A percentile compares a stretch with the other conserved stretches of the same genome.
Conservation (phyloP, 1,139 yeast genomes). For the Geotrichum carabidarum region DNA sequence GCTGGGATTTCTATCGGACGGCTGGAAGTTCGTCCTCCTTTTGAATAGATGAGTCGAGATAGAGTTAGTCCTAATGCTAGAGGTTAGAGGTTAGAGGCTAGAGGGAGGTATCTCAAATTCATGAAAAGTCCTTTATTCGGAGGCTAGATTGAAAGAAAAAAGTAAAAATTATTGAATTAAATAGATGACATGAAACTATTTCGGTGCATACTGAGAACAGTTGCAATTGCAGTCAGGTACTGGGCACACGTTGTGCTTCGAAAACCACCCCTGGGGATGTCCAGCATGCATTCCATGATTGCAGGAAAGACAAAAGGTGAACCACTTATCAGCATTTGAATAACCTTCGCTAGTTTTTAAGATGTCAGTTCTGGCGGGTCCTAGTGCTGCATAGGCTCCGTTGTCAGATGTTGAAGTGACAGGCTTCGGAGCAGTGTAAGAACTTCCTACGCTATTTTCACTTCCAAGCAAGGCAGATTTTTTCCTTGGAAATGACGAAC, state of each 20-base stretch:
- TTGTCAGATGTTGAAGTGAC: neutral
- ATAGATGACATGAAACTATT: neutral
- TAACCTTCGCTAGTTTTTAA: conserved; percentile 19
- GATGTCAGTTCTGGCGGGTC: conserved; percentile 17
- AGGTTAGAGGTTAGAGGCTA: too few species aligned
- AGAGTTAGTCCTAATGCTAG: too few species aligned
- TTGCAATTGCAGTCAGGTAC: conserved; percentile 88
- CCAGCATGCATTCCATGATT: conserved; percentile 93
- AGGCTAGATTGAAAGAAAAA: conserved; percentile 17
- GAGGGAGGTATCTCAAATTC: too few species aligned
- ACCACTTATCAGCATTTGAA: conserved; percentile 47
- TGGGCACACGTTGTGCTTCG: conserved; percentile 81
- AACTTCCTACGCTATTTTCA: neutral
- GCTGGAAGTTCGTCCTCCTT: conserved; percentile 24
- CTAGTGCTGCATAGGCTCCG: neutral
- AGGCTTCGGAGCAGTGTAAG: neutral
- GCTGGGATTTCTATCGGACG: too few species aligned
- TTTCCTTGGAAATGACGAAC: conserved; percentile 48
- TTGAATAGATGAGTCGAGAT: conserved; percentile 13
- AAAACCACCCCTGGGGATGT: conserved; percentile 95
- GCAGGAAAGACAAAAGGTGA: conserved; percentile 84
- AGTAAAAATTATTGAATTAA: conserved; percentile 20
- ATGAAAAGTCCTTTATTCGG: too few species aligned
- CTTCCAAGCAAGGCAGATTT: conserved; percentile 21
- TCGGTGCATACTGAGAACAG: conserved; percentile 45